phyloP scores from a whole-genome alignment of 768 basidiomycete species.

The Suillus decipiens region DNA sequence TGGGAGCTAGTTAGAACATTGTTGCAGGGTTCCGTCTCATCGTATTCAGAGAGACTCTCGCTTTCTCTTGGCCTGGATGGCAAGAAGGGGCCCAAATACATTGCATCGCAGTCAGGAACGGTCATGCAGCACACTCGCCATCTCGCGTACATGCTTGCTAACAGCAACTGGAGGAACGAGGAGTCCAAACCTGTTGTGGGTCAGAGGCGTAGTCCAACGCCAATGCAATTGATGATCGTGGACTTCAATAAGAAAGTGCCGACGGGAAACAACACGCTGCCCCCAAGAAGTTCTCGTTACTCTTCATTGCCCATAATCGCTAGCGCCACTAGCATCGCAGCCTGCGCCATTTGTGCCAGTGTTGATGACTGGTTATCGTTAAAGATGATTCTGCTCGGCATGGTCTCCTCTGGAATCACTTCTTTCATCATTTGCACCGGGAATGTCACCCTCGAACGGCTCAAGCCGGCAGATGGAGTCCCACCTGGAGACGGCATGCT shows the following conservation, averaged over 20 bases:
- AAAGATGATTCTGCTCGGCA: slow-evolving; percentile 30
- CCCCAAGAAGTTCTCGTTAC: slow-evolving; percentile 11
- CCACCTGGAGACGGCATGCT: slow-evolving; percentile 35
- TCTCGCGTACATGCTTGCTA: slow-evolving; percentile 53
- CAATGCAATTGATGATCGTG: slow-evolving; percentile 11
- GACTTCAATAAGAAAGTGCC: slow-evolving; percentile 1
- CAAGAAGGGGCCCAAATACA: slow-evolving; percentile 59
- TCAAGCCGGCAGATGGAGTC: slow-evolving; percentile 25
- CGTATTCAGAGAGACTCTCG: slow-evolving; percentile 21
- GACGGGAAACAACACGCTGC: not conserved
- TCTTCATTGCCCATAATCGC: slow-evolving; percentile 21
- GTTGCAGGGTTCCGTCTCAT: slow-evolving; percentile 21
- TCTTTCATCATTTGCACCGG: slow-evolving; percentile 28
- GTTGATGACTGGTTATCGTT: slow-evolving; percentile 29
- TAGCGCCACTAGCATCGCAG: slow-evolving; percentile 22
- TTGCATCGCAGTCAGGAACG: slow-evolving; percentile 68
- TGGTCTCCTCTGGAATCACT: slow-evolving; percentile 31
- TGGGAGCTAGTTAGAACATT: slow-evolving; percentile 19
- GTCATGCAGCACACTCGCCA: slow-evolving; percentile 45
- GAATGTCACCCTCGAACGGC: slow-evolving; percentile 23
- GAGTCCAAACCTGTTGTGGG: slow-evolving; percentile 11
- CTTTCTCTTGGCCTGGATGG: slow-evolving; percentile 19
- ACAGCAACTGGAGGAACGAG: slow-evolving; percentile 13
- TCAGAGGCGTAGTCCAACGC: slow-evolving; percentile 15
- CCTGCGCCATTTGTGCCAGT: slow-evolving; percentile 22